Base-by-base conservation (phyloP, 208 protist genomes). In the Acanthamoeba royreba region DNA sequence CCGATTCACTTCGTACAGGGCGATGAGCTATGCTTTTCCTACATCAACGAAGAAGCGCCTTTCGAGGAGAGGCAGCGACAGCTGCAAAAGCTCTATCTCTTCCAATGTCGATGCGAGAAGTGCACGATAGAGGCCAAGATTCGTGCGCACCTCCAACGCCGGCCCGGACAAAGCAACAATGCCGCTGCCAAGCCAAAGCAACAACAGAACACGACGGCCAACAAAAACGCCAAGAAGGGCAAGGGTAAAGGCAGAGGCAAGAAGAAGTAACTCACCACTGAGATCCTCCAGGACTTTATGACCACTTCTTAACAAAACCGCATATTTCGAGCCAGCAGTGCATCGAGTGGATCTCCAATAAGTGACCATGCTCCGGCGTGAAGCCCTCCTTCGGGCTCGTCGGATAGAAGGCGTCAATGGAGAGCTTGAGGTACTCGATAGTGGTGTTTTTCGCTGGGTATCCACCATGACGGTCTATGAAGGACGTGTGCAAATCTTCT, bases 1-100 rank as follows among this genome's bases (percentile, higher is more conserved):
- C n/a, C n/a, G n/a, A n/a, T n/a, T n/a, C n/a, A n/a, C n/a, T n/a
- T n/a, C n/a, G n/a, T n/a, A n/a, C 35, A 77, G 63, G 63, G 69
- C 5, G 49, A 53, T 28, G 79, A 88, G 79, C 47, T 88, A 47
- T 88, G 79, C 79, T 88, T 88, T 25, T 88, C 79, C 40, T 88
- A 88, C 79, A 88, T 88, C 25, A 47, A 88, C 22, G 79, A 88
- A 47, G 49, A 53, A 47, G 43, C 49, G 46, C 47, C 47, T 11
- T 88, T 63, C 47, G 49, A 53, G 79, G 45, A 88, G 79, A 25
- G 79, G 15, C 79, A 88, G 25, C 45, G 79, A 7, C 79, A 88
- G 47, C 49, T 88, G 79, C 33, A 88, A 38, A 53, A 88, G 47
- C 49, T 63, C 33, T 88, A 88, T 31, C 79, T 88, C 33, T 88